Percentiles rank a stretch among this genome's conserved stretches.
Evolutionary conservation across 2,329 filamentous ascomycete species (phyloP).

Genomic region (Coniochaeta sp.): DNA sequence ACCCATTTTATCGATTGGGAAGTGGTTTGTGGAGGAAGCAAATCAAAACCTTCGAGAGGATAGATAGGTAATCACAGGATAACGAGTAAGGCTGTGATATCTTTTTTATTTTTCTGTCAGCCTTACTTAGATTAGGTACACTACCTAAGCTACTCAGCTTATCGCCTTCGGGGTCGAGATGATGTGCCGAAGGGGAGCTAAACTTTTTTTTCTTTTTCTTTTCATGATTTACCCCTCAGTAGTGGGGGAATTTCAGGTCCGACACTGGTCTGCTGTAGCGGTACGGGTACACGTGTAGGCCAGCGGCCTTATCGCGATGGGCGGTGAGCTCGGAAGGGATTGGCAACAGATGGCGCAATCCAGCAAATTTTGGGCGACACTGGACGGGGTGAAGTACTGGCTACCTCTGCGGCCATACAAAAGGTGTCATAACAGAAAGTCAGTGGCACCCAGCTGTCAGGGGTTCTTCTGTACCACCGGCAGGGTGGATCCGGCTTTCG

Average conservation of each 20-base stretch:
- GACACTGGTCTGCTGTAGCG: too few species aligned
- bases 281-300: too few species aligned
- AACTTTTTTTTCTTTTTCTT: not conserved
- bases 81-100: not conserved
- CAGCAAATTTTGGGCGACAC: not conserved
- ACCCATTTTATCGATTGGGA: too few species aligned
- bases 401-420: conserved; percentile 33
- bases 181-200: not conserved
- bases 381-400: not conserved
- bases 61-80: too few species aligned
- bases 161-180: not conserved
- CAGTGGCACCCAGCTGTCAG: not conserved
- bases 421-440: too few species aligned
- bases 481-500: not conserved
- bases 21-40: too few species aligned
- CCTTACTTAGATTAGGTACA: too few species aligned
- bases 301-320: not conserved
- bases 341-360: conserved; percentile 6
- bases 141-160: too few species aligned
- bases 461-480: not conserved
- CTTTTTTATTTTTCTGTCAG: not conserved
- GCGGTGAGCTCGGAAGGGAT: not conserved
- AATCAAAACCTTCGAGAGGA: too few species aligned
- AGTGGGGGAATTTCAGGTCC: too few species aligned
- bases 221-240: not conserved